Base-by-base conservation (phyloP, 768 basidiomycete genomes). In the Leccinum imitatum region DNA sequence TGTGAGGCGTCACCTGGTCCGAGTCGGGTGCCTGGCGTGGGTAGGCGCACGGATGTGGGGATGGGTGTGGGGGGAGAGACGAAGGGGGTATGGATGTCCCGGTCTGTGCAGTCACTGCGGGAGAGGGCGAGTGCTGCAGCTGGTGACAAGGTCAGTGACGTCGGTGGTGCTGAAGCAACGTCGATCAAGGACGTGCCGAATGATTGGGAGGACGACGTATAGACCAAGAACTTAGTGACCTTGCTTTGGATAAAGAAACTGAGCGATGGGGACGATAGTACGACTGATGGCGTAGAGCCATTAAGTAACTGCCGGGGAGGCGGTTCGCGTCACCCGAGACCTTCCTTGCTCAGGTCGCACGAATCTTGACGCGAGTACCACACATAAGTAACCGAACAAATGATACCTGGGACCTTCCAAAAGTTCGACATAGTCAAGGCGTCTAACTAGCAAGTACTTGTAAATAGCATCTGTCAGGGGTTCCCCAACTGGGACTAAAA, bases 121-220 rank as follows among this genome's bases (percentile, higher is more conserved):
- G 65, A 31, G 7, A 46, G 47, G 41, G 60, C 63, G 7, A 55
- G 27, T 7, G 44, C 21, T 4, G 48, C 21, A 53, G 48, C 0
- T 50, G 54, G 2, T 4, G 35, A n/a, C 30, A 39, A 30, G 41
- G 31, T 25, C 14, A 4, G 4, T 19, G 53, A 7, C 13, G 44
- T 4, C 19, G 48, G 46, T 19, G 50, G 13, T 54, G 41, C 7
- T 10, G 44, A 1, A 19, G 59, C 58, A 33, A 17, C 3, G 8
- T 44, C n/a, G 14, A 71, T 25, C 11, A 13, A 62, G 35, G 66
- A 67, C 47, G 77, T 86, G 6, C 85, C 84, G 1, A 79, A 82
- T 37, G 70, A 80, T 62, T 86, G 84, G 85, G 84, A 86, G 60
- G 82, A 85, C 50, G 84, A 82, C 59, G 65, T 59, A 5, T 82